phyloP scores from a whole-genome alignment of 1,284 basidiomycete genomes.

The Quambalaria eucalypti region DNA sequence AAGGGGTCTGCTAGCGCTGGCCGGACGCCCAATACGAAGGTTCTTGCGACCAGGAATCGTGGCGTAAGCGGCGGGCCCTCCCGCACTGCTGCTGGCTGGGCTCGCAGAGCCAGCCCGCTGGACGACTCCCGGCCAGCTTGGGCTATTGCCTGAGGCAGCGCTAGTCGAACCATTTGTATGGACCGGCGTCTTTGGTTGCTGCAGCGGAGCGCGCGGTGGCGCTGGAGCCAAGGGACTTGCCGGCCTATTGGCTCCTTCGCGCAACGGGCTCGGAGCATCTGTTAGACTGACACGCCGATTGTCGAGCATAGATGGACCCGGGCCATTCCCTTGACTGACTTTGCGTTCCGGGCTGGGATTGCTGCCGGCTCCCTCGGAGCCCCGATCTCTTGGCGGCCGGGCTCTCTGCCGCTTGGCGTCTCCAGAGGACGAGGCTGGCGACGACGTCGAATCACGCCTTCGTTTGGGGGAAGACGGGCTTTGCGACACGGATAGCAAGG shows the following conservation, averaged over 20 bases:
- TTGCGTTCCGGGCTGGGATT: background rate
- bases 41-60: background rate
- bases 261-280: background rate
- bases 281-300: background rate
- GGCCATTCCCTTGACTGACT: no score
- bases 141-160: background rate
- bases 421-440: background rate
- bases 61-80: background rate
- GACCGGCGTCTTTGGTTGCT: background rate
- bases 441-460: background rate
- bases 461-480: slow-evolving; percentile 1
- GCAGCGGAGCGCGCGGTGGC: background rate
- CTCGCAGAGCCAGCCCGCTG: background rate
- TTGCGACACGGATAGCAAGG: slow-evolving; percentile 9
- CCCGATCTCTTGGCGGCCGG: background rate
- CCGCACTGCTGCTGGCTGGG: background rate
- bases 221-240: background rate
- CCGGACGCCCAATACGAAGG: background rate
- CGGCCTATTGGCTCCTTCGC: background rate
- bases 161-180: background rate
- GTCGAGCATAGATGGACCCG: background rate
- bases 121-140: background rate
- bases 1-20: background rate
- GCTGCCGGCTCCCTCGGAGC: background rate
- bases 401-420: background rate